Evolutionary conservation across 345 rosid species (phyloP), one percentile per base, ranked within the genome.

Genomic region (Angophora floribunda): DNA sequence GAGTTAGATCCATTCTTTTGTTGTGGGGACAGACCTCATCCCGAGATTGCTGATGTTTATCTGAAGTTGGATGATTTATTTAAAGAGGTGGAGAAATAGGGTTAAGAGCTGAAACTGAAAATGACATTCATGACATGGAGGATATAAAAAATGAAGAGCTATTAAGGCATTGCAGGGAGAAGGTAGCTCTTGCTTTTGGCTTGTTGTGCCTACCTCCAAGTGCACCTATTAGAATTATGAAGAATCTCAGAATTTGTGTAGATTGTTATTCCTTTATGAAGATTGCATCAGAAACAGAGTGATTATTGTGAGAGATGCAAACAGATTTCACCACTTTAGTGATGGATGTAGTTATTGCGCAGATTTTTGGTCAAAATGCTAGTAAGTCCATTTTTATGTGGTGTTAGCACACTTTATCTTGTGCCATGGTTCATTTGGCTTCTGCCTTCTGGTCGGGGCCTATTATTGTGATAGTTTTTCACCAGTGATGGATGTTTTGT

Each of bases 261-360:
- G 97, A 97, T 87, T 96, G 98, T 86, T 96, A 97, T 93, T 93
- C 92, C 88, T 95, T 97, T 91, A 95, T 94, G 96, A 94, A 93
- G 88, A 90, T 92, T 89, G 96, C 94, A 79, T 93, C 95, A 65
- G 91, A 91, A 57, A 89, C 70, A 93, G 94, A 88, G 92, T 92
- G 78, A 94, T 96, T 51, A 90, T 95, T 91, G 96, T 96, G 52
- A 93, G 97, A 93, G 97, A 95, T 93, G 90, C 91, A 87, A 92
- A 91, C 86, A 89, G 94, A 88, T 96, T 96, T 94, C 99, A 95
- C 88, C 96, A 96, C 92, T 95, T 96, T 67, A 89, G 86, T 85
- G 70, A 92, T 75, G 97, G 96, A 45, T 85, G 44, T 89, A 95
- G 99, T 91, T 95, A 96, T 92, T 94, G 98, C 86, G 85, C 92